phyloP scores from a whole-genome alignment of 2,329 filamentous ascomycete species.

The Sordariomycetes sp. region DNA sequence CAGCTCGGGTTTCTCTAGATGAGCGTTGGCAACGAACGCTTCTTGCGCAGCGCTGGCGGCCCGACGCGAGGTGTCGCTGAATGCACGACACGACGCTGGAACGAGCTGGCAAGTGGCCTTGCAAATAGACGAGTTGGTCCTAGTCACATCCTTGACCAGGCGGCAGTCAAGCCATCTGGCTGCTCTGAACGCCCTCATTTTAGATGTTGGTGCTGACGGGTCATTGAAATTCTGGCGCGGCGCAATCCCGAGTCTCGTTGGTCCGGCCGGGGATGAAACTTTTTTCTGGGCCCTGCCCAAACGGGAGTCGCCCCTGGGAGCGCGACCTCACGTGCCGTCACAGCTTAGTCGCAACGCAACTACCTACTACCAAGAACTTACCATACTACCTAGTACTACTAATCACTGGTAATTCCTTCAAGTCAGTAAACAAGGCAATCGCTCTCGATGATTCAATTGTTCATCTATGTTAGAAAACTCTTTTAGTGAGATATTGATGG shows the following conservation, averaged over 20 bases:
- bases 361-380: no score
- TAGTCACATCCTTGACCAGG: slow-evolving; percentile 20
- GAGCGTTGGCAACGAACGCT: slow-evolving; percentile 22
- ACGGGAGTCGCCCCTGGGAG: slow-evolving; percentile 4
- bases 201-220: slow-evolving; percentile 8
- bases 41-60: slow-evolving; percentile 27
- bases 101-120: neutral
- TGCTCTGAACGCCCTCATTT: slow-evolving; percentile 28
- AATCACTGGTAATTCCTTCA: no score
- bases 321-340: slow-evolving; percentile 11
- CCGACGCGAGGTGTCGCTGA: slow-evolving; percentile 20
- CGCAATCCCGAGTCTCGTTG: no score
- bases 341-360: no score
- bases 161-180: slow-evolving; percentile 31
- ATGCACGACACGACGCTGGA: slow-evolving; percentile 19
- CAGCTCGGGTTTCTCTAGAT: slow-evolving; percentile 6
- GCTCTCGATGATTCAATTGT: no score
- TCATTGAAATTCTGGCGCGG: neutral
- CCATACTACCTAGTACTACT: no score
- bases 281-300: slow-evolving; percentile 5
- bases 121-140: slow-evolving; percentile 14
- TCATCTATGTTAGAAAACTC: no score
- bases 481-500: no score
- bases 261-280: no score
- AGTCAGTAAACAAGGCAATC: no score